Evolutionary conservation across 768 basidiomycete genomes (phyloP).

Genomic region (Agrocybe praecox): DNA sequence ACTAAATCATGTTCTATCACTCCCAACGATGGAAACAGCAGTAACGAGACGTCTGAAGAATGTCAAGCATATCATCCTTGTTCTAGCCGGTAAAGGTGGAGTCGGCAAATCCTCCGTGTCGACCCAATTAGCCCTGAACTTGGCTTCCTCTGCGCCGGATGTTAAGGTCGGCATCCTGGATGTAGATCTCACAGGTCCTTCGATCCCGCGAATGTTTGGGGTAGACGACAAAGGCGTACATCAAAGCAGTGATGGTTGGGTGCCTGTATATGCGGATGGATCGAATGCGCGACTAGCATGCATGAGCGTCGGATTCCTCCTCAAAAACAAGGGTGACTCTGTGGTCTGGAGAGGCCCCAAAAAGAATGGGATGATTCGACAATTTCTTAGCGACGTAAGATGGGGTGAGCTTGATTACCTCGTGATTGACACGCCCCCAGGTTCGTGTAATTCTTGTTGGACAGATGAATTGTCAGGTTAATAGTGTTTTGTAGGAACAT

Average conservation of each 20-base stretch:
- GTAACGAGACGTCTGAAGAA: constrained; percentile 69
- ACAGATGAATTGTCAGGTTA: constrained; percentile 15
- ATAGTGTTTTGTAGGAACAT: constrained; percentile 70
- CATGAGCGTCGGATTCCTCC: constrained; percentile 96
- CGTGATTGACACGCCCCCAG: constrained; percentile 95
- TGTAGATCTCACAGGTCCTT: constrained; percentile 92
- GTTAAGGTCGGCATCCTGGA: constrained; percentile 88
- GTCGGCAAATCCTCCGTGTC: constrained; percentile 99
- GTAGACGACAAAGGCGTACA: constrained; percentile 86
- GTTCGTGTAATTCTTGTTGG: constrained; percentile 40
- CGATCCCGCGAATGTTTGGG: constrained; percentile 94
- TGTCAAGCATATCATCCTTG: constrained; percentile 87
- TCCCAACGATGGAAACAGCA: constrained; percentile 46
- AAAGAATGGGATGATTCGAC: constrained; percentile 97
- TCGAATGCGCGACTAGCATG: constrained; percentile 74
- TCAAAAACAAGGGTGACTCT: constrained; percentile 88
- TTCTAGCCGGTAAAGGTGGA: constrained; percentile 96
- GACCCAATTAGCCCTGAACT: constrained; percentile 86
- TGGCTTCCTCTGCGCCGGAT: constrained; percentile 68
- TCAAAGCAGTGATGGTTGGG: constrained; percentile 96
- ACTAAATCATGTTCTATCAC: constrained; percentile 9
- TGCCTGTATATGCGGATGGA: constrained; percentile 95
- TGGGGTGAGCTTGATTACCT: constrained; percentile 95
- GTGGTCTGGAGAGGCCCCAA: constrained; percentile 99
- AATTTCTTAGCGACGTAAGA: constrained; percentile 92